Evolutionary conservation across 2,329 filamentous ascomycete species (phyloP).

Genomic region (Exophiala xenobiotica): DNA sequence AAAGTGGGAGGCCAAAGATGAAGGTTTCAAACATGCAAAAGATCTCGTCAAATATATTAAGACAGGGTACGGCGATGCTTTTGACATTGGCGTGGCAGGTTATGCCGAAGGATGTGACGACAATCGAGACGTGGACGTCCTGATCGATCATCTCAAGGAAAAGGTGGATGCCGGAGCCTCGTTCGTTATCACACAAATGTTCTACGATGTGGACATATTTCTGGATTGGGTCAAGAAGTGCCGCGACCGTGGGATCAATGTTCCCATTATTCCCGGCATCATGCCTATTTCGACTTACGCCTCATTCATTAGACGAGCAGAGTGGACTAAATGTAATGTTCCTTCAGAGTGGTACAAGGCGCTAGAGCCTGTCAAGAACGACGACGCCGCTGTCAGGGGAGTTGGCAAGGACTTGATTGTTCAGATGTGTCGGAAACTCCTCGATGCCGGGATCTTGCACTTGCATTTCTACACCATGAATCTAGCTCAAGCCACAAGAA

Average conservation of each 20-base stretch:
- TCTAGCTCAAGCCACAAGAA: slow-evolving; percentile 85
- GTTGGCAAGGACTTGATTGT: slow-evolving; percentile 84
- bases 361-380: slow-evolving; percentile 92
- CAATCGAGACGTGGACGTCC: slow-evolving; percentile 77
- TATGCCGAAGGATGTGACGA: slow-evolving; percentile 97
- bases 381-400: slow-evolving; percentile 87
- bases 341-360: slow-evolving; percentile 77
- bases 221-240: slow-evolving; percentile 85
- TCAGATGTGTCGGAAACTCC: slow-evolving; percentile 82
- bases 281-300: slow-evolving; percentile 96
- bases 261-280: slow-evolving; percentile 82
- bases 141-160: slow-evolving; percentile 92
- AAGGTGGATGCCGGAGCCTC: slow-evolving; percentile 92
- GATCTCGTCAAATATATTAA: slow-evolving; percentile 86
- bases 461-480: slow-evolving; percentile 99
- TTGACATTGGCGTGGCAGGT: slow-evolving; percentile 95
- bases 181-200: slow-evolving; percentile 99
- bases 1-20: slow-evolving; percentile 85
- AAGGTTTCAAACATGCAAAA: slow-evolving; percentile 85
- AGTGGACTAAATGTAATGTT: slow-evolving; percentile 84
- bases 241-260: slow-evolving; percentile 75
- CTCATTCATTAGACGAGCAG: slow-evolving; percentile 83
- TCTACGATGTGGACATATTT: slow-evolving; percentile 97
- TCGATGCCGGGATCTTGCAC: slow-evolving; percentile 79
- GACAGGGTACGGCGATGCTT: slow-evolving; percentile 78